phyloP scores from a whole-genome alignment of 2,329 filamentous ascomycete genomes.

The Orbilia oligospora region DNA sequence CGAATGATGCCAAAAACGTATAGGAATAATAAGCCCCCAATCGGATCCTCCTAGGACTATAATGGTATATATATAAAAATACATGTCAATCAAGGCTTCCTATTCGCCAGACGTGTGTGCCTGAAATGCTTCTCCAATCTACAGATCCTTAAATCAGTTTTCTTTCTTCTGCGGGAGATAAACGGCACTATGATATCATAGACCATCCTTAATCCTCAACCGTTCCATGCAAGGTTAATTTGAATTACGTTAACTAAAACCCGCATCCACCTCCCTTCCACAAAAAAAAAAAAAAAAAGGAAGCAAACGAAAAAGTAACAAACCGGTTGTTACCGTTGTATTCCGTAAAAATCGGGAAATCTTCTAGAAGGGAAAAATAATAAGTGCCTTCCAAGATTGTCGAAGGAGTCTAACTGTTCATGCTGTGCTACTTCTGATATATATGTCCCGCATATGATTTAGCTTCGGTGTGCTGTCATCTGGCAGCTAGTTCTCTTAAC shows the following conservation, averaged over 20 bases:
- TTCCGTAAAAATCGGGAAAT: conserved; percentile 29
- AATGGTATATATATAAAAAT: no score
- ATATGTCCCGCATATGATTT: neutral
- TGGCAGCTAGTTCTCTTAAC: conserved; percentile 15
- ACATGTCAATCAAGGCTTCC: no score
- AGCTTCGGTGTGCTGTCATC: conserved; percentile 49
- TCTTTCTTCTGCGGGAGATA: conserved; percentile 41
- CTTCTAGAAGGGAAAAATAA: conserved; percentile 36
- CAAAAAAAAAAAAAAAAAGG: neutral
- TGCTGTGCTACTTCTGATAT: conserved; percentile 5
- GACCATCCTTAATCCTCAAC: conserved; percentile 6
- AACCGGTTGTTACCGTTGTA: conserved; percentile 6
- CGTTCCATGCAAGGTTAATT: neutral
- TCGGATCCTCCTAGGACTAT: no score
- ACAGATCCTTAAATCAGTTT: neutral
- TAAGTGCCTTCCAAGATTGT: conserved; percentile 21
- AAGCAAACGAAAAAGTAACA: neutral
- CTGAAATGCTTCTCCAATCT: neutral
- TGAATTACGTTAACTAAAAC: neutral
- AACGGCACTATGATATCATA: conserved; percentile 46
- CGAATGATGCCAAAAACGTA: no score
- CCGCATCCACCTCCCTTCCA: neutral
- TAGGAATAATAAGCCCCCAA: no score
- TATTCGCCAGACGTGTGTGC: no score
- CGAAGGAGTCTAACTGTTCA: neutral